A percentile compares a stretch with the other conserved stretches of the same genome.
These are phyloP conservation scores for Rachicladosporium sp. DNA, from an alignment of 2,329 filamentous ascomycete genomes.

Conservation along the genomic window DNA sequence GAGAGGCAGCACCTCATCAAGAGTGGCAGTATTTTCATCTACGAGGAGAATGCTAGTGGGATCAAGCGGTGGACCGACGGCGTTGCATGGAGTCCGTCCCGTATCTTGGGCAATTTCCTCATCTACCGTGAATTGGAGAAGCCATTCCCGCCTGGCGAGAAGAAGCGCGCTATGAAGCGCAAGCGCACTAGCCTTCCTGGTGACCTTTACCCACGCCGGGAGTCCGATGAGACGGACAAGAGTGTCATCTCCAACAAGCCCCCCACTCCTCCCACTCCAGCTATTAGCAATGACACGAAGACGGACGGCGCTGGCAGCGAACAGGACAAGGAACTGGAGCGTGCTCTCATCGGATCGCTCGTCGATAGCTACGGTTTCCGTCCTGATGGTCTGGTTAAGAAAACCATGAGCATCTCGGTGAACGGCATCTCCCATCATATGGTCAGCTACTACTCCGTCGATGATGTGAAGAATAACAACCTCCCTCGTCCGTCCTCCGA, in stretches of 20 bases:
- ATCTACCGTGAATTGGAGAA: slow-evolving; percentile 73
- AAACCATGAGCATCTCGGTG: slow-evolving; percentile 73
- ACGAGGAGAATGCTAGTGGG: slow-evolving; percentile 78
- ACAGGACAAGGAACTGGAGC: slow-evolving; percentile 38
- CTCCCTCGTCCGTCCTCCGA: slow-evolving; percentile 49
- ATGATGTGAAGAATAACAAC: slow-evolving; percentile 56
- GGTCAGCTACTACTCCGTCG: slow-evolving; percentile 76
- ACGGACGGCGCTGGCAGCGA: slow-evolving; percentile 18
- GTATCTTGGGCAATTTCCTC: slow-evolving; percentile 73
- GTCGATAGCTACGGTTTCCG: slow-evolving; percentile 89
- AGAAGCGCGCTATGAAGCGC: slow-evolving; percentile 71
- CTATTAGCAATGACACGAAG: slow-evolving; percentile 16
- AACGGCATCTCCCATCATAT: slow-evolving; percentile 69
- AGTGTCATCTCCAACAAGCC: slow-evolving; percentile 8
- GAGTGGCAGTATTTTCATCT: slow-evolving; percentile 81
- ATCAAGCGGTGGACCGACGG: slow-evolving; percentile 95
- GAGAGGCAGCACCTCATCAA: slow-evolving; percentile 66
- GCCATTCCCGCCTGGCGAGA: slow-evolving; percentile 68
- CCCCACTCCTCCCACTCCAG: slow-evolving; percentile 22
- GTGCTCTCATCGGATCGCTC: slow-evolving; percentile 63
- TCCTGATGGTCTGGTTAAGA: slow-evolving; percentile 71
- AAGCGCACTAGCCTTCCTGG: slow-evolving; percentile 41
- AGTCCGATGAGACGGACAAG: slow-evolving; percentile 21
- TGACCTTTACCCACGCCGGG: slow-evolving; percentile 37
- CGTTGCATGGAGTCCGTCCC: slow-evolving; percentile 78